These are phyloP conservation scores for Rhizoctonia solani DNA, from an alignment of 1,284 basidiomycete species.

Conservation along the genomic window DNA sequence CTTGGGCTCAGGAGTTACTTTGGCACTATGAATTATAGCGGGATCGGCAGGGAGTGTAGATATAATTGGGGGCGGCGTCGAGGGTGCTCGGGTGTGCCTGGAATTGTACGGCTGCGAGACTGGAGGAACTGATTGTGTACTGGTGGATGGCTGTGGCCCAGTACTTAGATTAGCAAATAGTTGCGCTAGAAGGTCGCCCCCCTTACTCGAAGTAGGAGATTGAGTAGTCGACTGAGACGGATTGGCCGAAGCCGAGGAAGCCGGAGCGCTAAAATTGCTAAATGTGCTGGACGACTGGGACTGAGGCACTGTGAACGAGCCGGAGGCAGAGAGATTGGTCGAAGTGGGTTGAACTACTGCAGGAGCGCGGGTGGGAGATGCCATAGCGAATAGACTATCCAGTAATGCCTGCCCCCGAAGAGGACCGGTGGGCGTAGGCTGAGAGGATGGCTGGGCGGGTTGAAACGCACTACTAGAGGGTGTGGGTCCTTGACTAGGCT, in stretches of 20 bases:
- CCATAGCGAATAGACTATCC: constrained; percentile 25
- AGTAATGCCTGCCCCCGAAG: constrained; percentile 20
- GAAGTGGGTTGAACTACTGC: not conserved
- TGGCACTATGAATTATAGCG: constrained; percentile 16
- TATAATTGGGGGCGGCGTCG: not conserved
- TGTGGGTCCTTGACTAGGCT: not conserved
- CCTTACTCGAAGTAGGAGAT: not conserved
- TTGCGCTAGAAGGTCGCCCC: constrained; percentile 20
- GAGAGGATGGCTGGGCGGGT: not conserved
- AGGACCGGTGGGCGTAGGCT: not conserved
- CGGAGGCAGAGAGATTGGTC: not conserved
- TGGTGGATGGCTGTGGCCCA: not conserved
- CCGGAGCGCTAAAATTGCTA: not conserved
- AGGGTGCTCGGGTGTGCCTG: not conserved
- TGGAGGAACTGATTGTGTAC: not conserved
- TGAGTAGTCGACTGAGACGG: not conserved
- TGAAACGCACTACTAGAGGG: not conserved
- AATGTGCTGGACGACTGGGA: not conserved
- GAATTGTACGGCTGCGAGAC: not conserved
- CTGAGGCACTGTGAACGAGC: not conserved
- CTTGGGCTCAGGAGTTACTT: constrained; percentile 16
- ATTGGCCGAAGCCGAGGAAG: not conserved
- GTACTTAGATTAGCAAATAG: constrained; percentile 19
- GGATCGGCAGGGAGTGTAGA: constrained; percentile 13
- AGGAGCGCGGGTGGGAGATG: constrained; percentile 6